A percentile compares a stretch with the other conserved stretches of the same genome.
These are phyloP conservation scores for Pestalotiopsis sp. DNA, from an alignment of 2,329 filamentous ascomycete genomes.

Conservation along the genomic window DNA sequence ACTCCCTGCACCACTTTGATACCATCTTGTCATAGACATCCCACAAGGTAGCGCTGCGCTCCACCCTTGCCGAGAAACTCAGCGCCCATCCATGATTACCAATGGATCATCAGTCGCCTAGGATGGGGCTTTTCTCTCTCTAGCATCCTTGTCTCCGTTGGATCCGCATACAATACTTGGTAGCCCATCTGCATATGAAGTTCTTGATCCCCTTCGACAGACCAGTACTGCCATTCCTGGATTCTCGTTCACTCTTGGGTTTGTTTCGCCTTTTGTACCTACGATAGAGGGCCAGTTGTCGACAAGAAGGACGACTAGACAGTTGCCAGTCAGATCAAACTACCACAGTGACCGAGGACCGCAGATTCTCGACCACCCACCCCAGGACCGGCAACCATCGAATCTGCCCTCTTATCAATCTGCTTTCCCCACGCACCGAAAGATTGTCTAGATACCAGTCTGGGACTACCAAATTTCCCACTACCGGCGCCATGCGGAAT, in stretches of 20 bases:
- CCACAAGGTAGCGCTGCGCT: not conserved
- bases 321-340: not conserved
- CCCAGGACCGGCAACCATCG: not conserved
- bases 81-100: slow-evolving; percentile 7
- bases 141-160: slow-evolving; percentile 12
- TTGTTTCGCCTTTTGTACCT: not conserved
- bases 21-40: slow-evolving; percentile 12
- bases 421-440: not conserved
- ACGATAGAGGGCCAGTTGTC: not conserved
- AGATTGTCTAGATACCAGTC: not conserved
- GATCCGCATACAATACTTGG: slow-evolving; percentile 1
- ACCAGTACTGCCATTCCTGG: not conserved
- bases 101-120: slow-evolving; percentile 8
- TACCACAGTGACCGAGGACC: not conserved
- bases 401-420: not conserved
- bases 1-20: not conserved
- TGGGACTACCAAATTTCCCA: not conserved
- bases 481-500: slow-evolving; percentile 1
- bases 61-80: not conserved
- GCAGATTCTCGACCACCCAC: not conserved
- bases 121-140: slow-evolving; percentile 1
- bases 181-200: slow-evolving; percentile 11
- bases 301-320: not conserved
- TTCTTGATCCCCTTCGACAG: not conserved
- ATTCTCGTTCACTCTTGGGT: not conserved